Percentiles rank a stretch among this genome's conserved stretches.
Conservation (phyloP, 1,284 basidiomycete species). For the Agroathelia rolfsii region DNA sequence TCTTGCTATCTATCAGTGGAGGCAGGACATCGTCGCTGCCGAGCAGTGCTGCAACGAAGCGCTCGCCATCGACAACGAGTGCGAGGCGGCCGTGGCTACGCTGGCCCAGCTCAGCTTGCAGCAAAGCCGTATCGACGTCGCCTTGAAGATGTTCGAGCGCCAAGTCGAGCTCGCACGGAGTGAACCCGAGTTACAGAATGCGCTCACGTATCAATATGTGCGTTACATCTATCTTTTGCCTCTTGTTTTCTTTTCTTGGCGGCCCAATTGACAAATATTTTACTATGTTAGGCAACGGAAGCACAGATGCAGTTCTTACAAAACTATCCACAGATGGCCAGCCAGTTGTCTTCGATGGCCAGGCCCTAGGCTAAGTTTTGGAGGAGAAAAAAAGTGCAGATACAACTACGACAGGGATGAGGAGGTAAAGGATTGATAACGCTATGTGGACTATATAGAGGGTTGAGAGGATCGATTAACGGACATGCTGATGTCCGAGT, state of each 20-base stretch:
- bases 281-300: slow-evolving; percentile 55
- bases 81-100: slow-evolving; percentile 94
- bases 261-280: slow-evolving; percentile 6
- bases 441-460: too few species aligned
- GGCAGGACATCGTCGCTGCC: slow-evolving; percentile 79
- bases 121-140: slow-evolving; percentile 83
- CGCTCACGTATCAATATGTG: slow-evolving; percentile 81
- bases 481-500: too few species aligned
- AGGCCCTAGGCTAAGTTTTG: too few species aligned
- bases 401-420: too few species aligned
- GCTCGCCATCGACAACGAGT: slow-evolving; percentile 81
- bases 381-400: too few species aligned
- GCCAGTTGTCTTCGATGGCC: slow-evolving; percentile 51
- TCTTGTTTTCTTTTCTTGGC: slow-evolving; percentile 6
- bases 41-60: slow-evolving; percentile 86
- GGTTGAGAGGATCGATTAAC: too few species aligned
- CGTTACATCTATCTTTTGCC: too few species aligned
- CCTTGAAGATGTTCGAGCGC: slow-evolving; percentile 81
- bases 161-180: slow-evolving; percentile 84
- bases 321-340: slow-evolving; percentile 78
- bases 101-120: slow-evolving; percentile 91
- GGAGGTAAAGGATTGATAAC: too few species aligned
- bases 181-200: slow-evolving; percentile 83
- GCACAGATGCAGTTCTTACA: slow-evolving; percentile 77
- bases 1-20: slow-evolving; percentile 92